Evolutionary conservation across 306 rosid species (phyloP).

Genomic region (Sicyos baderoa): DNA sequence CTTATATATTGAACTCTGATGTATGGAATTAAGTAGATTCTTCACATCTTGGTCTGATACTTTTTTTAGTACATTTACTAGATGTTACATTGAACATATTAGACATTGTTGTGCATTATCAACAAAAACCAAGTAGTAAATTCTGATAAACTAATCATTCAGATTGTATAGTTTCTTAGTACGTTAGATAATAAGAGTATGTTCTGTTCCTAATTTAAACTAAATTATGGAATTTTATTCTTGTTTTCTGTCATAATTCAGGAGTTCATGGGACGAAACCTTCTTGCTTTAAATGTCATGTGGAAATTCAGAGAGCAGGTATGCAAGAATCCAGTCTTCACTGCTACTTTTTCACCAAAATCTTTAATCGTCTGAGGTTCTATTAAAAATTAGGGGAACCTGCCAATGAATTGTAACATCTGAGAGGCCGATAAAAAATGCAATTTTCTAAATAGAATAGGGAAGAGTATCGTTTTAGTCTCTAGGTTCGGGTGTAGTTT

Average conservation of each 20-base stretch:
- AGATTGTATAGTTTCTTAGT: neutral
- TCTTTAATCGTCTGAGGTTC: neutral
- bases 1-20: too few relatives aligned
- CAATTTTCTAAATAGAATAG: neutral
- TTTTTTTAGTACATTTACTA: too few relatives aligned
- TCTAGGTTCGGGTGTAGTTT: too few relatives aligned
- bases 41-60: too few relatives aligned
- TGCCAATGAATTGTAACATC: neutral
- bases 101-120: neutral
- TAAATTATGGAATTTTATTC: neutral
- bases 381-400: neutral
- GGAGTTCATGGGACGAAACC: conserved; percentile 97
- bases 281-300: conserved; percentile 95
- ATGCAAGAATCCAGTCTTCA: conserved; percentile 12
- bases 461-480: too few relatives aligned
- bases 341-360: neutral
- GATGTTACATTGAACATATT: neutral
- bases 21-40: too few relatives aligned
- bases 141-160: neutral
- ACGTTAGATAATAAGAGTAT: neutral
- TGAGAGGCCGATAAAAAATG: neutral
- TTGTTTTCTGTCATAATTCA: conserved; percentile 25
- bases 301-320: conserved; percentile 99
- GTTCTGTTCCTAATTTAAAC: neutral
- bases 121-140: neutral